phyloP scores from a whole-genome alignment of 2,329 filamentous ascomycete genomes.

The Penicillium palitans region DNA sequence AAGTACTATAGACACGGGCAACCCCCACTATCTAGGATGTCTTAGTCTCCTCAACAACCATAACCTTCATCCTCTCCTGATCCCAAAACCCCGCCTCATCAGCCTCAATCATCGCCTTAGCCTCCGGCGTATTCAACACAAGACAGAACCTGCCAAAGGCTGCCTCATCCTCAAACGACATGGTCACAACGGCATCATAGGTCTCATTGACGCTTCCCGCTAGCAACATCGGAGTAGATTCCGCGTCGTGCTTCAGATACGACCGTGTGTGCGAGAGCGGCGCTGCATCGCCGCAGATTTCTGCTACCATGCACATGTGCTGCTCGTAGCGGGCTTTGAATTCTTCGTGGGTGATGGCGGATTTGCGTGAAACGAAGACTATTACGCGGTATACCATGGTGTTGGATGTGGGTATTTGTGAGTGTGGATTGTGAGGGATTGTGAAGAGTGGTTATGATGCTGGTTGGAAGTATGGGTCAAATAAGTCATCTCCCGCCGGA shows the following conservation, averaged over 20 bases:
- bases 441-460: not conserved
- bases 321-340: slow-evolving; percentile 3
- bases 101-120: not conserved
- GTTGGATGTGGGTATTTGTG: not conserved
- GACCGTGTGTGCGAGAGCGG: not conserved
- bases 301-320: not conserved
- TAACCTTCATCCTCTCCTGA: slow-evolving; percentile 1
- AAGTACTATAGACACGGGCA: not conserved
- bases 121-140: not conserved
- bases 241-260: not conserved
- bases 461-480: not conserved
- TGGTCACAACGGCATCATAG: not conserved
- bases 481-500: not conserved
- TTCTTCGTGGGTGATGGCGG: not conserved
- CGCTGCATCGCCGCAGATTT: not conserved
- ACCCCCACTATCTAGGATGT: no score
- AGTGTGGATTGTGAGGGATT: no score
- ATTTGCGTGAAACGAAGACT: not conserved
- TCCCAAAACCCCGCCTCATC: slow-evolving; percentile 6
- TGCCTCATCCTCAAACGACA: not conserved
- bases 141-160: not conserved
- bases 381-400: not conserved
- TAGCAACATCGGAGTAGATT: not conserved
- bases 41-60: not conserved
- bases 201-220: not conserved